Evolutionary conservation across 345 rosid species (phyloP).

Genomic region (Eucalyptus camaldulensis): DNA sequence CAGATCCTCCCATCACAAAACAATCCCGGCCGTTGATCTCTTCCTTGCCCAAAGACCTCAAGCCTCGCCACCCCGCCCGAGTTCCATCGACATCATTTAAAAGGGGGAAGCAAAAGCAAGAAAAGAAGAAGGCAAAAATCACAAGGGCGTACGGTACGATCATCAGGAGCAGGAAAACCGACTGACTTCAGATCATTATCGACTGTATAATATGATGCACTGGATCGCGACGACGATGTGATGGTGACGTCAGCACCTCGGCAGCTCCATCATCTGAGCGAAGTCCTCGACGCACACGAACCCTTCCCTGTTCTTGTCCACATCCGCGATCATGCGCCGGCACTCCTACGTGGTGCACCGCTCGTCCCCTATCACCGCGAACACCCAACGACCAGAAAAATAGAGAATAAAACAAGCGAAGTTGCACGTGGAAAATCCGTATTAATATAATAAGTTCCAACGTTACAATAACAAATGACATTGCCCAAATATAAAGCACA

Average conservation of each 20-base stretch:
- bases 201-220: neutral
- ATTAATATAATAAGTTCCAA: rapidly evolving
- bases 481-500: rapidly evolving
- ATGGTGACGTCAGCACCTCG: neutral
- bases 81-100: neutral
- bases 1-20: neutral
- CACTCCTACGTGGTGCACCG: constrained; percentile 83
- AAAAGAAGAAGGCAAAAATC: neutral
- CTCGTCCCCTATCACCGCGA: constrained; percentile 44
- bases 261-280: constrained; percentile 57
- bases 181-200: neutral
- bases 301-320: constrained; percentile 63
- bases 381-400: constrained; percentile 9
- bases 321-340: constrained; percentile 71
- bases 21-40: neutral
- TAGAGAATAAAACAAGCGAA: too few species aligned
- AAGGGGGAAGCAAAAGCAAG: neutral
- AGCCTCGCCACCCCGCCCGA: neutral
- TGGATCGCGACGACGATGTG: neutral
- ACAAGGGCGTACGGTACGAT: neutral
- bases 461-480: too few species aligned
- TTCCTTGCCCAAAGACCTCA: neutral
- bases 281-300: constrained; percentile 91
- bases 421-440: too few species aligned
- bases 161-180: neutral